Conservation (phyloP, 1,139 yeast species). For the Wickerhamomyces sp. region DNA sequence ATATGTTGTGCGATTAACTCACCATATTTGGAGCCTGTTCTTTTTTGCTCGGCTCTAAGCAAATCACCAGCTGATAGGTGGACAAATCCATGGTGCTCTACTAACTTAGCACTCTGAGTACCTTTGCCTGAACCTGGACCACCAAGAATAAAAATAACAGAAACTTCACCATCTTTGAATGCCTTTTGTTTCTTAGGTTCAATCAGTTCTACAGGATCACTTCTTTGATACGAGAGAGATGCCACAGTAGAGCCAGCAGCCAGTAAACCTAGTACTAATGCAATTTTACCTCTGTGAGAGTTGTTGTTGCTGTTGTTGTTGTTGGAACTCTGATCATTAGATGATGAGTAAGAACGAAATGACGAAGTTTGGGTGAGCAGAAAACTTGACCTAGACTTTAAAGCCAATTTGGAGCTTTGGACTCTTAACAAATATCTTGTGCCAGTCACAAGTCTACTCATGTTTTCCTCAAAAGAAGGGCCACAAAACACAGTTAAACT, state of each 20-base stretch:
- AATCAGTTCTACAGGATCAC: conserved; percentile 45
- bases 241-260: conserved; percentile 45
- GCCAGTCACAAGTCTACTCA: neutral
- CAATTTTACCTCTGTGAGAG: conserved; percentile 24
- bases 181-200: conserved; percentile 34
- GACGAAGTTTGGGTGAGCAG: neutral
- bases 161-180: conserved; percentile 58
- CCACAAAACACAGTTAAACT: too few relatives aligned
- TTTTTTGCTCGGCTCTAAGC: conserved; percentile 83
- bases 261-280: conserved; percentile 27
- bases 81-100: conserved; percentile 72
- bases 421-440: neutral
- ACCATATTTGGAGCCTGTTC: conserved; percentile 82
- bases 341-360: conserved; percentile 5
- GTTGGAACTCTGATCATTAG: neutral
- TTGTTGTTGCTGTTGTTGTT: conserved; percentile 2
- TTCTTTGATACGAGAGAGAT: conserved; percentile 41
- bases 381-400: neutral
- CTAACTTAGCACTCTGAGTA: conserved; percentile 87
- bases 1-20: conserved; percentile 79
- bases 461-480: too few relatives aligned
- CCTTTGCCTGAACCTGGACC: conserved; percentile 94
- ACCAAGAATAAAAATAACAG: conserved; percentile 85
- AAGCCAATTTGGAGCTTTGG: neutral
- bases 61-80: conserved; percentile 95